phyloP scores from a whole-genome alignment of 208 protist species.

The Eutreptiella sp. region DNA sequence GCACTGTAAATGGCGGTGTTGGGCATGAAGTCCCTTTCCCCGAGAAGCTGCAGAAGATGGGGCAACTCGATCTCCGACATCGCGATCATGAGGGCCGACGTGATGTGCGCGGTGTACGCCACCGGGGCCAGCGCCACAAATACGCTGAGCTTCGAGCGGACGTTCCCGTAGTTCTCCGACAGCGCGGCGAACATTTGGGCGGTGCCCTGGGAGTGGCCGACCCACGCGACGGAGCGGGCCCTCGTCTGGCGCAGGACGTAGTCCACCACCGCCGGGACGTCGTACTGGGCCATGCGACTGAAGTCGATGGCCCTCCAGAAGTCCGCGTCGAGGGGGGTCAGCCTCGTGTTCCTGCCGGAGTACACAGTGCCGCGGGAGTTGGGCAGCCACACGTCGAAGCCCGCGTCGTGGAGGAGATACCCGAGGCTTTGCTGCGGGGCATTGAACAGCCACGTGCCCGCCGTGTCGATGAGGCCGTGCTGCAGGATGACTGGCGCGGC shows the following conservation, averaged over 20 bases:
- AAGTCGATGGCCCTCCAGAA: conserved; percentile 27
- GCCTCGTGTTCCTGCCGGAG: conserved; percentile 14
- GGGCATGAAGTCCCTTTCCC: conserved; percentile 13
- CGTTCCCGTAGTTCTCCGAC: not conserved
- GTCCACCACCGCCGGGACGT: conserved; percentile 32
- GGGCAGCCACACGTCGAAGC: conserved; percentile 37
- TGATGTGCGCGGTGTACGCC: not conserved
- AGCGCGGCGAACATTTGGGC: conserved; percentile 24
- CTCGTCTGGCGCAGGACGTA: conserved; percentile 21
- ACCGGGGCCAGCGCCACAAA: conserved; percentile 35
- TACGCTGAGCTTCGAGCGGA: conserved; percentile 18
- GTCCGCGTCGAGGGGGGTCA: not conserved
- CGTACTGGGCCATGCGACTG: conserved; percentile 34
- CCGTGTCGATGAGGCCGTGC: conserved; percentile 32
- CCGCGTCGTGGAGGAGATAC: conserved; percentile 27
- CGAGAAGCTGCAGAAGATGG: conserved; percentile 7
- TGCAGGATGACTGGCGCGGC: conserved; percentile 13
- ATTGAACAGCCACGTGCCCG: conserved; percentile 26
- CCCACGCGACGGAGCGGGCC: conserved; percentile 1
- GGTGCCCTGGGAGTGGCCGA: conserved; percentile 35
- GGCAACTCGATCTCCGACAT: conserved; percentile 5
- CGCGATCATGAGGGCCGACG: not conserved
- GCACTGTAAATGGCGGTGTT: not conserved
- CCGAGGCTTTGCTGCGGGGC: conserved; percentile 14
- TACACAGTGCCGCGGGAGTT: conserved; percentile 36